Percentiles rank a stretch among this genome's conserved stretches.
Conservation (phyloP, 257 asterid genomes). For the Agastache rugosa region DNA sequence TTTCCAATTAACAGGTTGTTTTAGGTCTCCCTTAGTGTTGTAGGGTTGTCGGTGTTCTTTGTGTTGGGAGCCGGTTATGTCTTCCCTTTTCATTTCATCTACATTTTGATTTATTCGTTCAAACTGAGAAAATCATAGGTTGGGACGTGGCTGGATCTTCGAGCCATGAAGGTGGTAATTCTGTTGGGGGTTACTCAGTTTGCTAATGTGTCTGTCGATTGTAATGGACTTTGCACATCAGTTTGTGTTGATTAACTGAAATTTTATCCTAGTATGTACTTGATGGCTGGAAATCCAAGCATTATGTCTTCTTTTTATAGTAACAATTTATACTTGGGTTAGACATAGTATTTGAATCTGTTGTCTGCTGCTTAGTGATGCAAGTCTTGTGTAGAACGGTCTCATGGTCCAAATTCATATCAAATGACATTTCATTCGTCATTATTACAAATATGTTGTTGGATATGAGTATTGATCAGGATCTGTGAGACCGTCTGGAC, state of each 20-base stretch:
- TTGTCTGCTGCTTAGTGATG: too few relatives aligned
- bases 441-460: too few relatives aligned
- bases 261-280: constrained; percentile 11
- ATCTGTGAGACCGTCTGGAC: too few relatives aligned
- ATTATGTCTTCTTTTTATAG: background rate
- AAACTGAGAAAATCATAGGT: constrained; percentile 25
- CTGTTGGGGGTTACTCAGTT: constrained; percentile 33
- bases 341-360: background rate
- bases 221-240: constrained; percentile 41
- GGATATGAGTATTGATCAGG: too few relatives aligned
- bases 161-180: constrained; percentile 8
- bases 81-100: constrained; percentile 28
- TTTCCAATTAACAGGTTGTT: constrained; percentile 30
- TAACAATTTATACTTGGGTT: background rate
- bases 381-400: too few relatives aligned
- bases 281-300: background rate
- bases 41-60: constrained; percentile 34
- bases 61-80: constrained; percentile 30
- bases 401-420: too few relatives aligned
- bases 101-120: constrained; percentile 30
- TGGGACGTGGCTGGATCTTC: constrained; percentile 16
- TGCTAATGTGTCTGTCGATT: constrained; percentile 37
- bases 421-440: too few relatives aligned
- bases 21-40: constrained; percentile 36
- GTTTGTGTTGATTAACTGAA: constrained; percentile 30